Evolutionary conservation across 495 filamentous ascomycete genomes (phyloP), one percentile per base, ranked within the genome.

Genomic region (Rusavskia elegans): DNA sequence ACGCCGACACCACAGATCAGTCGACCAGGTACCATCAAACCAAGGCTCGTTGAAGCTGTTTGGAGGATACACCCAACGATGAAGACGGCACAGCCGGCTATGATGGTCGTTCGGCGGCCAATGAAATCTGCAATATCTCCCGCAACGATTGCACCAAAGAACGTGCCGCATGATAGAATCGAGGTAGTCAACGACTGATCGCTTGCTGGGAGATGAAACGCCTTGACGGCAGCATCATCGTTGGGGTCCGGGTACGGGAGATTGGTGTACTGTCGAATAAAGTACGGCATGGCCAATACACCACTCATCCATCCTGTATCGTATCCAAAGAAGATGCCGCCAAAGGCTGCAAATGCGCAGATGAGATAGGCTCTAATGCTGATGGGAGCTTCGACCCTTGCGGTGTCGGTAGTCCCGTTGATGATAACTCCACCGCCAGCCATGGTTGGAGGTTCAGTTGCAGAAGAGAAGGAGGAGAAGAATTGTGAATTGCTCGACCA

Each of bases 91-190:
- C 82, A 85, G 40, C 82, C 82, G 13, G 64, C 29, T 54, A 87
- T 81, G 63, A 87, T 74, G 30, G 82, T 85, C 41, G 69, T 74
- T 36, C 80, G 78, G 62, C 83, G 80, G 57, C 83, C 83, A 44
- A 80, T 71, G 65, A 67, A 73, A 58, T 87, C 83, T 51, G 83
- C 82, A 36, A 85, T 53, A 56, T 83, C 78, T 67, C 81, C 82
- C 27, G 79, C 81, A 45, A 84, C 72, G 51, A 87, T 62, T 52
- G 83, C 81, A 56, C 83, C 83, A 55, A 85, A 81, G 74, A 87
- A 86, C 53, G 83, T 87, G 59, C 83, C 83, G 58, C 72, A 75
- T 27, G 83, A 86, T 20, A 86, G 74, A 58, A 87, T 84, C 27
- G 82, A 84, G 56, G 79, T 79, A 59, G 84, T 84, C 30, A 86